Conservation (phyloP, 2,329 filamentous ascomycete genomes). For the Colletotrichum siamense region DNA sequence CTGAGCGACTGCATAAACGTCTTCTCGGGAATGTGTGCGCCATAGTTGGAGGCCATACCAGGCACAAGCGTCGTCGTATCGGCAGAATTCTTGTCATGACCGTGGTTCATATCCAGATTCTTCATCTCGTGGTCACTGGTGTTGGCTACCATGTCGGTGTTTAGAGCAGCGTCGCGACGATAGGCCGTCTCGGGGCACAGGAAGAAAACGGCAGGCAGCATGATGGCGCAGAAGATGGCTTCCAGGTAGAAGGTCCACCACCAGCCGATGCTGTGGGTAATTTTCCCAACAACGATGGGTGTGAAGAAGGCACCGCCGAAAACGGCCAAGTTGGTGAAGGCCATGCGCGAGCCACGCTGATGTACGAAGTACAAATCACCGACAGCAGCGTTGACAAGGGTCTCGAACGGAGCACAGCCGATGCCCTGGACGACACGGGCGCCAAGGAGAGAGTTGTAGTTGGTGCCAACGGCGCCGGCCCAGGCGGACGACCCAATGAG, state of each 20-base stretch:
- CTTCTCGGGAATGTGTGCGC: constrained; percentile 50
- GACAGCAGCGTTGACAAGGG: constrained; percentile 85
- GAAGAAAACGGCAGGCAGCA: constrained; percentile 75
- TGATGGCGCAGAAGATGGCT: constrained; percentile 78
- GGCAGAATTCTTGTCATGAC: not conserved
- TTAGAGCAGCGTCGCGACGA: constrained; percentile 67
- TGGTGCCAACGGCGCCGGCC: constrained; percentile 72
- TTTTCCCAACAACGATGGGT: constrained; percentile 89
- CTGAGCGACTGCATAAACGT: constrained; percentile 66
- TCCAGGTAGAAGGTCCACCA: constrained; percentile 89
- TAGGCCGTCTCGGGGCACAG: constrained; percentile 85
- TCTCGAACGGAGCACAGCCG: constrained; percentile 87
- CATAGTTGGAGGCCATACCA: not conserved
- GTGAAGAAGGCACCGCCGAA: constrained; percentile 69
- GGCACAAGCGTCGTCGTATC: not conserved
- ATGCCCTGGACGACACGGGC: constrained; percentile 87
- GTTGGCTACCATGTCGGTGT: constrained; percentile 68
- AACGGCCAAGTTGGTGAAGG: constrained; percentile 67
- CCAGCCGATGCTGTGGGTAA: constrained; percentile 79
- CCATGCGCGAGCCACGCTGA: constrained; percentile 86
- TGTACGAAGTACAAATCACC: constrained; percentile 92
- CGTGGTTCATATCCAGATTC: not conserved
- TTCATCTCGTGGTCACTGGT: constrained; percentile 29
- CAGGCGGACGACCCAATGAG: constrained; percentile 78
- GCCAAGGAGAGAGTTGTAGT: constrained; percentile 76